Percentiles rank a stretch among this genome's conserved stretches.
phyloP scores from a whole-genome alignment of 768 basidiomycete genomes.

The Amanita pseudoporphyria region DNA sequence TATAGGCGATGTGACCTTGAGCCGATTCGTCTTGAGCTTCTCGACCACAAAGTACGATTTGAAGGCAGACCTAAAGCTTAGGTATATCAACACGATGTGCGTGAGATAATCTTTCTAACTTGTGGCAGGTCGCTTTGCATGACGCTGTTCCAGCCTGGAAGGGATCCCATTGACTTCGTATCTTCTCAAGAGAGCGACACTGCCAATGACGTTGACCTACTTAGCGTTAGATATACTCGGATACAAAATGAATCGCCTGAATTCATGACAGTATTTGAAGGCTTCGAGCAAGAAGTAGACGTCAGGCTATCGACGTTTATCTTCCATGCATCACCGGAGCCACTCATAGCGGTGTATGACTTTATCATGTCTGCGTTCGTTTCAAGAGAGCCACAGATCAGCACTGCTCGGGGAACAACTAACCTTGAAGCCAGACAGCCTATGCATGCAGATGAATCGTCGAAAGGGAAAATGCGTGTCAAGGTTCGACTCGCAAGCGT shows the following conservation, averaged over 20 bases:
- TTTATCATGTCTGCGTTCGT: slow-evolving; percentile 98
- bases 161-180: slow-evolving; percentile 49
- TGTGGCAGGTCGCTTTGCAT: slow-evolving; percentile 59
- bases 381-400: slow-evolving; percentile 23
- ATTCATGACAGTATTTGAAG: slow-evolving; percentile 68
- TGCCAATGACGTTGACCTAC: slow-evolving; percentile 49
- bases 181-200: slow-evolving; percentile 43
- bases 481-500: slow-evolving; percentile 78
- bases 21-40: slow-evolving; percentile 69
- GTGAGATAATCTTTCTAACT: slow-evolving; percentile 8
- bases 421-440: neutral
- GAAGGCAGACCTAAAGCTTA: slow-evolving; percentile 74
- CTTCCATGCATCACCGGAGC: slow-evolving; percentile 82
- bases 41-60: slow-evolving; percentile 77
- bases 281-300: slow-evolving; percentile 82
- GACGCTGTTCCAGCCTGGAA: slow-evolving; percentile 53
- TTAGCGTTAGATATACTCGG: slow-evolving; percentile 69
- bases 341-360: slow-evolving; percentile 85
- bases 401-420: neutral
- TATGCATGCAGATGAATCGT: neutral
- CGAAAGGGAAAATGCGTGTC: slow-evolving; percentile 63
- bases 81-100: slow-evolving; percentile 30
- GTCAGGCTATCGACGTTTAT: slow-evolving; percentile 86
- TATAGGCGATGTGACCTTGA: slow-evolving; percentile 71
- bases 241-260: slow-evolving; percentile 83